Base-by-base conservation (phyloP, 257 asterid genomes). In the Salvia hispanica region DNA sequence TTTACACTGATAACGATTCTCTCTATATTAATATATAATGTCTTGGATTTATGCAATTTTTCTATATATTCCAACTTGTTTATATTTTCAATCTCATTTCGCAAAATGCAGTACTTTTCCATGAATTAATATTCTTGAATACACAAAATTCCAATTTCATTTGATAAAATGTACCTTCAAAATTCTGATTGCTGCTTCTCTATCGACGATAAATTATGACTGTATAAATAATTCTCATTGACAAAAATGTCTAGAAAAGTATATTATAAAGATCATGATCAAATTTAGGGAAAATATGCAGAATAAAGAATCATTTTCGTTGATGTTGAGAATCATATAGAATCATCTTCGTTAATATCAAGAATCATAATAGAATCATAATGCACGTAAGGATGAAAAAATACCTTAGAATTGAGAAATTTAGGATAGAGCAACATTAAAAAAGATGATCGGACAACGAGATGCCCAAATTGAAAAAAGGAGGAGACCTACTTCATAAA, bases 391-490 rank as follows among this genome's bases (percentile, higher is more conserved):
- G 21, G 21, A 34, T 51, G 47, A 69, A 45, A 58, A n/a, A 8
- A 52, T 81, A 83, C 89, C 84, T 76, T 28, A 37, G 69, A 77
- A 68, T 74, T 76, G 70, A n/a, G n/a, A n/a, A n/a, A n/a, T n/a
- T n/a, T n/a, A n/a, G n/a, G n/a, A n/a, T n/a, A n/a, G n/a, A 73
- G 69, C 75, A 76, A 43, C 77, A 80, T 72, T 71, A 33, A 7
- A 55, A 72, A 61, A 46, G 61, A 4, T 37, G 42, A 58, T 52
- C 18, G 74, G 64, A 34, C 12, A 53, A 53, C 13, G 55, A 69
- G 58, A 71, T 52, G 58, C 61, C 42, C 60, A 70, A 61, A 71
- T 45, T 80, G 72, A 58, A 73, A 78, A 9, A 7, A 9, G 67
- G 78, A 64, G 80, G 77, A 69, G 59, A 72, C 39, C 7, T 25